Base-by-base conservation (phyloP, 257 asterid genomes). In the Solanum lycopersicoides region DNA sequence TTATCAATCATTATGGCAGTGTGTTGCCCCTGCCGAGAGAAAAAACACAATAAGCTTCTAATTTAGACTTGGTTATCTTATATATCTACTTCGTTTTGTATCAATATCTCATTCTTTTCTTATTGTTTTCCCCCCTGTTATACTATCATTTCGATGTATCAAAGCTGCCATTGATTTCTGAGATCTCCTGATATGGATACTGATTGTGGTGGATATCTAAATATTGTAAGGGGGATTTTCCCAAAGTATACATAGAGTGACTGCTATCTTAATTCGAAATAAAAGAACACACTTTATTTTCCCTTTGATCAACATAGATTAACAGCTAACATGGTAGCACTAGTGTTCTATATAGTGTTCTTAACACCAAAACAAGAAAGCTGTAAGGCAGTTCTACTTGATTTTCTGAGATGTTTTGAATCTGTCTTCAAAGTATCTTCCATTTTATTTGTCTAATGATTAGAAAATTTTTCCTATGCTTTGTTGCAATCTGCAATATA, bases 1-100 rank as follows among this genome's bases (percentile, higher is more conserved):
- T 34, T 96, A 94, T 86, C 86, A 95, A 74, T 93, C 95, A 85
- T 88, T 96, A 86, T 96, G 99, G 99, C 95, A 95, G 83, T 93
- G 94, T 53, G 98, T 95, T 88, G 97, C 99, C 63, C 98, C 99
- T 87, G 72, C 92, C 5, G 98, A 96, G 83, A 92, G 84, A 91
- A 97, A 94, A 92, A 74, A 74, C 53, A 74, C 82, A 74, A 74
- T 74, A 21, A 74, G 82, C 32, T 74, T 74, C 82, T 74, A 74
- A 53, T 39, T 74, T 73, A 35, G 30, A 73, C 47, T 73, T 73
- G 30, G 50, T 37, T 73, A 73, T 37, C 20, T 72, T 34, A 73
- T 73, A 35, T 73, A 30, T 74, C 82, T 74, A 21, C 32, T 37
- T 74, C 53, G n/a, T 74, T 37, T 39, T 74, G 82, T 74, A 74